Evolutionary conservation across 164 flowering plant genomes (phyloP).

Genomic region (Malania oleifera): DNA sequence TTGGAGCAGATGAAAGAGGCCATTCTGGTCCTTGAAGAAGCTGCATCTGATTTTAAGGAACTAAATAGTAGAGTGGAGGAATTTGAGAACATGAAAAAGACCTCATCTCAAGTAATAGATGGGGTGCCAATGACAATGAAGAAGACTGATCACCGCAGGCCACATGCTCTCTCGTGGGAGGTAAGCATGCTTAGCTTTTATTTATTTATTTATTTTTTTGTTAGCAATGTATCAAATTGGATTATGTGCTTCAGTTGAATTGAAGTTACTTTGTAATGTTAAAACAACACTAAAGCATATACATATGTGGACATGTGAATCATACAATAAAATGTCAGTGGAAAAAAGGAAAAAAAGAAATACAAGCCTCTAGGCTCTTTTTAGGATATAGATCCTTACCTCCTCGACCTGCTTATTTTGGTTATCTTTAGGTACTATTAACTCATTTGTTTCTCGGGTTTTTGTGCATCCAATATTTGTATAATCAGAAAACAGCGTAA

Average conservation of each 20-base stretch:
- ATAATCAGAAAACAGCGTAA: not conserved
- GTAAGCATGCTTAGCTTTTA: slow-evolving; percentile 31
- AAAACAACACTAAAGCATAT: not conserved
- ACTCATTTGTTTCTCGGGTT: not conserved
- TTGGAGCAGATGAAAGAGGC: slow-evolving; percentile 89
- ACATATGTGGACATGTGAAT: not conserved
- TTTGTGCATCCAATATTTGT: too few species aligned
- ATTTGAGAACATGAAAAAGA: slow-evolving; percentile 61
- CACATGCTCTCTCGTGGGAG: slow-evolving; percentile 99
- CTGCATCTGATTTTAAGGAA: slow-evolving; percentile 79
- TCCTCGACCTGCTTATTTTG: not conserved
- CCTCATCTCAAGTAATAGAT: slow-evolving; percentile 41
- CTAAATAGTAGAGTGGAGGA: slow-evolving; percentile 65
- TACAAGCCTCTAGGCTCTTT: too few species aligned
- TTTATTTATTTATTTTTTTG: slow-evolving; percentile 3
- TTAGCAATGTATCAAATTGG: not conserved
- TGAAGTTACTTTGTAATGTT: too few species aligned
- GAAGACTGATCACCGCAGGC: slow-evolving; percentile 73
- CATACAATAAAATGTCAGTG: too few species aligned
- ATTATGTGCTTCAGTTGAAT: too few species aligned
- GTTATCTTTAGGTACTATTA: not conserved
- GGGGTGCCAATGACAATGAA: slow-evolving; percentile 44
- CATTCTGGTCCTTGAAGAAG: slow-evolving; percentile 91
- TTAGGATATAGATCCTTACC: too few species aligned
- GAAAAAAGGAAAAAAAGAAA: too few species aligned